phyloP scores from a whole-genome alignment of 331 rosid genomes.

The Prunus yedoensis region DNA sequence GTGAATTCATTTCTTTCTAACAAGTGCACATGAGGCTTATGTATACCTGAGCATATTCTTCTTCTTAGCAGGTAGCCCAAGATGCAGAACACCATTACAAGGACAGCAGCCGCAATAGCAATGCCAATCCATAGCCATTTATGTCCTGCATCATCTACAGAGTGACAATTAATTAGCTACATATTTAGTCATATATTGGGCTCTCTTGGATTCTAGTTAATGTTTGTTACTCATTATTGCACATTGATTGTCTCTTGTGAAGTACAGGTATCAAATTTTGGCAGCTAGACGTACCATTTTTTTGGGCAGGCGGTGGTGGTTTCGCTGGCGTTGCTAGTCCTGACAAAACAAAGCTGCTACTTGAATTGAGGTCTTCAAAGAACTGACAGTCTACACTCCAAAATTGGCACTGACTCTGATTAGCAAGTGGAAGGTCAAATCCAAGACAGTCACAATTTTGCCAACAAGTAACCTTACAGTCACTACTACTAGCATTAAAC shows the following conservation, averaged over 20 bases:
- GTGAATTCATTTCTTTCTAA: not conserved
- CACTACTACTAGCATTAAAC: not conserved
- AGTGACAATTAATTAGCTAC: not conserved
- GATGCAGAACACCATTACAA: not conserved
- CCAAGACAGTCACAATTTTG: not conserved
- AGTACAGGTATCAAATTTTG: not conserved
- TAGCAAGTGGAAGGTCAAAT: not conserved
- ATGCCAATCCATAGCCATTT: not conserved
- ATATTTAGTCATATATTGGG: not conserved
- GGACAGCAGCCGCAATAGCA: not conserved
- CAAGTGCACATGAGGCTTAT: not conserved
- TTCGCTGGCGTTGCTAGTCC: not conserved
- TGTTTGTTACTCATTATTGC: no score
- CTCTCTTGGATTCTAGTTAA: no score
- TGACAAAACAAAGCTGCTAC: not conserved
- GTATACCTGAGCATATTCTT: not conserved
- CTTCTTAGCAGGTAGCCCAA: not conserved
- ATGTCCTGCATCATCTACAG: not conserved
- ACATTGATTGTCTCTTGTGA: not conserved
- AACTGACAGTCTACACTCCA: not conserved
- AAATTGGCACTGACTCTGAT: not conserved
- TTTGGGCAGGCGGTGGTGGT: not conserved
- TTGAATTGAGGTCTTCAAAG: not conserved
- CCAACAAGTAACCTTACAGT: conserved; percentile 3
- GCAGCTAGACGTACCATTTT: not conserved